These are phyloP conservation scores for Clarireedia hainanense DNA, from an alignment of 2,329 filamentous ascomycete species.

Conservation along the genomic window DNA sequence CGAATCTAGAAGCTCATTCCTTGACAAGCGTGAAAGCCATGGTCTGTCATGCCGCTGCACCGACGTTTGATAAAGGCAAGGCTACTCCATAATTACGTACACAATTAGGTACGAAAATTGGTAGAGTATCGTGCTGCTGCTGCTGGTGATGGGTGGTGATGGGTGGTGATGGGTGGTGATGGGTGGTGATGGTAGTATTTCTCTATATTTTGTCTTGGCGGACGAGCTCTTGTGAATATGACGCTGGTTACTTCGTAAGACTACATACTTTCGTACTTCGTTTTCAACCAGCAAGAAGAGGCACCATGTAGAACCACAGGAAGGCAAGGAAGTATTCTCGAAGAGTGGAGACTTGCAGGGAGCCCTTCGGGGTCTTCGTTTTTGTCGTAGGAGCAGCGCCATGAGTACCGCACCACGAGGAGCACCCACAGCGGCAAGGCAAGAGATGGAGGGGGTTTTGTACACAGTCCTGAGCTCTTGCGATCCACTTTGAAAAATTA, in stretches of 20 bases:
- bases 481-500: too few relatives aligned
- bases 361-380: not conserved
- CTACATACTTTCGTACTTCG: too few relatives aligned
- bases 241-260: too few relatives aligned
- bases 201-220: too few relatives aligned
- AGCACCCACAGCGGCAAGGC: not conserved
- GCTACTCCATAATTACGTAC: not conserved
- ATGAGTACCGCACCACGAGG: not conserved
- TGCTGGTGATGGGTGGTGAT: too few relatives aligned
- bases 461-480: too few relatives aligned
- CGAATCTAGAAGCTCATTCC: not conserved
- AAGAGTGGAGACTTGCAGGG: not conserved
- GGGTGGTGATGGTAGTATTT: too few relatives aligned
- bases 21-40: conserved; percentile 2
- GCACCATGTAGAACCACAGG: not conserved
- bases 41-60: not conserved
- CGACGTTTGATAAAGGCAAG: not conserved
- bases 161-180: too few relatives aligned
- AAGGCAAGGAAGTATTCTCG: not conserved
- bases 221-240: too few relatives aligned
- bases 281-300: not conserved
- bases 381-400: too few relatives aligned
- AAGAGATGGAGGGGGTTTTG: too few relatives aligned
- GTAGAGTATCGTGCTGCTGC: too few relatives aligned
- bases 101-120: not conserved